Evolutionary conservation across 2,329 filamentous ascomycete genomes (phyloP).

Genomic region (Fusarium sp.): DNA sequence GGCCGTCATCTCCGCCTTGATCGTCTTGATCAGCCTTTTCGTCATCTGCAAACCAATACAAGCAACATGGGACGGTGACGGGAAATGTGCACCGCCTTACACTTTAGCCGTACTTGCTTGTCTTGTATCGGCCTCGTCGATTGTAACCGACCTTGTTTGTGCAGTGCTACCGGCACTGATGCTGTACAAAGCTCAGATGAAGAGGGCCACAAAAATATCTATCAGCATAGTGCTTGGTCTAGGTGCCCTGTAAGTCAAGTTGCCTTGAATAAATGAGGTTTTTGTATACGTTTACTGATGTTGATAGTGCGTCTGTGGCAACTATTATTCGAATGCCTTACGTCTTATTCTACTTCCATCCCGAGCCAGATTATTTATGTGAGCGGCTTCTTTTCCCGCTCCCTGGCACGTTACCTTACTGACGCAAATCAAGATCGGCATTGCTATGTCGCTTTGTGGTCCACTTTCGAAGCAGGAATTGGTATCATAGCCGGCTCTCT

Average conservation of each 20-base stretch:
- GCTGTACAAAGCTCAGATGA: constrained; percentile 33
- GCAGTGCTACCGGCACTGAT: constrained; percentile 23
- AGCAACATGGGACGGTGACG: constrained; percentile 9
- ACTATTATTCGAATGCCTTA: constrained; percentile 20
- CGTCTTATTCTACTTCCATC: constrained; percentile 4
- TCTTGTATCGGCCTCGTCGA: constrained; percentile 14
- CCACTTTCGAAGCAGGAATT: constrained; percentile 6
- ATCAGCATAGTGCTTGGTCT: constrained; percentile 25
- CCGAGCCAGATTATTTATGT: constrained; percentile 14
- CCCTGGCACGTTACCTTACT: rapidly evolving
- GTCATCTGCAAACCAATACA: constrained; percentile 18
- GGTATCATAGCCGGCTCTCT: constrained; percentile 19
- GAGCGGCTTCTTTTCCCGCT: background rate
- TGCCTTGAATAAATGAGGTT: too few species aligned
- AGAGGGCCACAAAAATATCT: constrained; percentile 20
- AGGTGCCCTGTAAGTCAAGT: constrained; percentile 21
- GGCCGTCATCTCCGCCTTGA: background rate
- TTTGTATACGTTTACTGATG: background rate
- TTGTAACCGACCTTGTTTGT: constrained; percentile 24
- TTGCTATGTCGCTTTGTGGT: constrained; percentile 10
- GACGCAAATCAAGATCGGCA: constrained; percentile 1
- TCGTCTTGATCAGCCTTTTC: constrained; percentile 3
- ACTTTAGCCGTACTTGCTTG: constrained; percentile 12
- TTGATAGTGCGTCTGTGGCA: constrained; percentile 10
- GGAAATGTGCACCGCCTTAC: constrained; percentile 9